Evolutionary conservation across 2,329 filamentous ascomycete genomes (phyloP).

Genomic region (Didymella pomorum): DNA sequence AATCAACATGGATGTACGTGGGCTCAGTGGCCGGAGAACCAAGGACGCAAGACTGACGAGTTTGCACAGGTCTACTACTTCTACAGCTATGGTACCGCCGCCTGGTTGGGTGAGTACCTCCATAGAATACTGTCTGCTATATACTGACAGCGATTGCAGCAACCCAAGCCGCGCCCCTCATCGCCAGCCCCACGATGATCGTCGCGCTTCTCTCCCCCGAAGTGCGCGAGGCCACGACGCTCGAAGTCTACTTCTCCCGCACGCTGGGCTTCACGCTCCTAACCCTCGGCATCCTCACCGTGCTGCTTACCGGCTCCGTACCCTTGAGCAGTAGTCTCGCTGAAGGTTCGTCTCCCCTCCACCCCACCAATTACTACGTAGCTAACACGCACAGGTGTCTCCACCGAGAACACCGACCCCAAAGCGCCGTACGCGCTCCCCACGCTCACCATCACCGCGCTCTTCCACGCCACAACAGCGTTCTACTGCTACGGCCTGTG

Average conservation of each 20-base stretch:
- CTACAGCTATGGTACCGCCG: slow-evolving; percentile 55
- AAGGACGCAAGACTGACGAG: slow-evolving; percentile 26
- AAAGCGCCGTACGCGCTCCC: slow-evolving; percentile 64
- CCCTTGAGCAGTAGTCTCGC: slow-evolving; percentile 65
- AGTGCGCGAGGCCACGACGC: slow-evolving; percentile 61
- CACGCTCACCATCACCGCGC: slow-evolving; percentile 69
- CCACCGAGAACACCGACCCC: slow-evolving; percentile 47
- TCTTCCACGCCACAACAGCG: slow-evolving; percentile 68
- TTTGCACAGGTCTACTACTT: slow-evolving; percentile 52
- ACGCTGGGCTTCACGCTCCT: slow-evolving; percentile 73
- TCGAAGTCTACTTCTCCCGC: slow-evolving; percentile 78
- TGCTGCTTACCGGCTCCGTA: slow-evolving; percentile 74
- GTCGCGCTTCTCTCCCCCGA: slow-evolving; percentile 66
- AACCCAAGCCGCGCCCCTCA: slow-evolving; percentile 61
- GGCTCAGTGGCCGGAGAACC: not conserved
- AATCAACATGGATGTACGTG: slow-evolving; percentile 19
- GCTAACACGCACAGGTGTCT: slow-evolving; percentile 35
- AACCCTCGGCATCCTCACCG: slow-evolving; percentile 67
- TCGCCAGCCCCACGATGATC: slow-evolving; percentile 68
- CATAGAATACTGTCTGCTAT: no score
- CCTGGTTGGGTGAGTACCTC: slow-evolving; percentile 48
- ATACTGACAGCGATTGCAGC: slow-evolving; percentile 34
- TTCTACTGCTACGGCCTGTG: slow-evolving; percentile 72
- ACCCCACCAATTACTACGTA: not conserved
- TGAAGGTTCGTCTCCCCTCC: slow-evolving; percentile 33